phyloP scores from a whole-genome alignment of 495 filamentous ascomycete species.

The Tuber indicum region DNA sequence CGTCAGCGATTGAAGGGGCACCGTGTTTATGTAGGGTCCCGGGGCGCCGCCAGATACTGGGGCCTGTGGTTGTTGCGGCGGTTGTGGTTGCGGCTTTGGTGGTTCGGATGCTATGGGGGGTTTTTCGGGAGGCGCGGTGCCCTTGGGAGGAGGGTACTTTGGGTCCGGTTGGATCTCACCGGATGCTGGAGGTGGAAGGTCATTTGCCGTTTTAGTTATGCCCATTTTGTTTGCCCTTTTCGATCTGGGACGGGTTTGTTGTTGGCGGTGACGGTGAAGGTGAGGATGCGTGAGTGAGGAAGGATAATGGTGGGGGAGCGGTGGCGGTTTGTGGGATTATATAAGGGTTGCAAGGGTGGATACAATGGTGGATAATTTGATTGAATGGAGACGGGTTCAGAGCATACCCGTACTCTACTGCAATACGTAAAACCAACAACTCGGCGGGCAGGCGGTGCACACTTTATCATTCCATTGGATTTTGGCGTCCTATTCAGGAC shows the following conservation, averaged over 20 bases:
- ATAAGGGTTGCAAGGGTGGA: not conserved
- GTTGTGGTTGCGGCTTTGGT: not conserved
- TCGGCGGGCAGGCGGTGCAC: too few relatives aligned
- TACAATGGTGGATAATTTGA: not conserved
- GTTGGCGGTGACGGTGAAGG: not conserved
- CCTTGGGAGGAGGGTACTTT: not conserved
- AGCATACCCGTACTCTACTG: too few relatives aligned
- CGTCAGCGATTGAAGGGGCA: slow-evolving; percentile 3
- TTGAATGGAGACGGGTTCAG: not conserved
- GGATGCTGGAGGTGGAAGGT: not conserved
- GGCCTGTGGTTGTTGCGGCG: not conserved
- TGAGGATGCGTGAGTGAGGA: not conserved
- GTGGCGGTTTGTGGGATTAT: not conserved
- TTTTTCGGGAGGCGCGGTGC: not conserved
- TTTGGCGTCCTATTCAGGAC: too few relatives aligned
- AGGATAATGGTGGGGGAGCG: not conserved
- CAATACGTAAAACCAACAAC: too few relatives aligned
- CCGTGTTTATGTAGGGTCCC: not conserved
- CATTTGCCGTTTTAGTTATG: not conserved
- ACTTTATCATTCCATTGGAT: too few relatives aligned
- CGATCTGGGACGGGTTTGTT: too few relatives aligned
- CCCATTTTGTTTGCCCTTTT: not conserved
- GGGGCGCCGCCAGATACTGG: not conserved
- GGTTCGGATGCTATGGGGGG: not conserved
- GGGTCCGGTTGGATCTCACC: not conserved